A percentile compares a stretch with the other conserved stretches of the same genome.
These are phyloP conservation scores for Pseudogymnoascus verrucosus DNA, from an alignment of 2,329 filamentous ascomycete species.

Conservation along the genomic window DNA sequence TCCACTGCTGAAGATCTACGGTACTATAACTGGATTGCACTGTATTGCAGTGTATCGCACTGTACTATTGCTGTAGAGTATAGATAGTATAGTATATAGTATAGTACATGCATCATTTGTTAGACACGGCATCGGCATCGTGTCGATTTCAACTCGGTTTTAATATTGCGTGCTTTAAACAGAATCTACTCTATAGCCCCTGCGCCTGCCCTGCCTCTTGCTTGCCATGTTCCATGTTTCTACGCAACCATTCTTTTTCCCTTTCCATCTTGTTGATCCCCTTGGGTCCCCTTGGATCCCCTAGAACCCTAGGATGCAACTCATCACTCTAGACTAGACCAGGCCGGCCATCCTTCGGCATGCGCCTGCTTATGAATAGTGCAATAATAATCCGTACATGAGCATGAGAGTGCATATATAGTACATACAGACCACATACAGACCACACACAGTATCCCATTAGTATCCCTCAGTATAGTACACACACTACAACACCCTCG, in stretches of 20 bases:
- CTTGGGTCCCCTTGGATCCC: neutral
- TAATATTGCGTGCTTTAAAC: neutral
- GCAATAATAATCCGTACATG: conserved; percentile 1
- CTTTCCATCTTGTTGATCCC: neutral
- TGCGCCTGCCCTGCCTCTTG: neutral
- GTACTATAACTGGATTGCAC: neutral
- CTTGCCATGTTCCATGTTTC: neutral
- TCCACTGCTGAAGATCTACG: neutral
- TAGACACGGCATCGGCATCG: neutral
- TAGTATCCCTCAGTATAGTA: neutral
- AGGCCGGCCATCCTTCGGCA: neutral
- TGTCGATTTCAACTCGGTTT: neutral
- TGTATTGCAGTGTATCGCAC: neutral
- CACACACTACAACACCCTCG: neutral
- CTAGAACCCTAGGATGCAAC: neutral
- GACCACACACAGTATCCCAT: neutral
- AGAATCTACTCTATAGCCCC: neutral
- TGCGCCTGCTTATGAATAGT: neutral
- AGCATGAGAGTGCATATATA: neutral
- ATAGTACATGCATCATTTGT: neutral
- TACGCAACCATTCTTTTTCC: neutral
- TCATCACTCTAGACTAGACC: neutral
- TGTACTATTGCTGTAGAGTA: neutral
- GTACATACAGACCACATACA: neutral
- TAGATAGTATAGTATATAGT: neutral